These are phyloP conservation scores for Kokia cookei DNA, from an alignment of 441 rosid genomes.

Conservation along the genomic window DNA sequence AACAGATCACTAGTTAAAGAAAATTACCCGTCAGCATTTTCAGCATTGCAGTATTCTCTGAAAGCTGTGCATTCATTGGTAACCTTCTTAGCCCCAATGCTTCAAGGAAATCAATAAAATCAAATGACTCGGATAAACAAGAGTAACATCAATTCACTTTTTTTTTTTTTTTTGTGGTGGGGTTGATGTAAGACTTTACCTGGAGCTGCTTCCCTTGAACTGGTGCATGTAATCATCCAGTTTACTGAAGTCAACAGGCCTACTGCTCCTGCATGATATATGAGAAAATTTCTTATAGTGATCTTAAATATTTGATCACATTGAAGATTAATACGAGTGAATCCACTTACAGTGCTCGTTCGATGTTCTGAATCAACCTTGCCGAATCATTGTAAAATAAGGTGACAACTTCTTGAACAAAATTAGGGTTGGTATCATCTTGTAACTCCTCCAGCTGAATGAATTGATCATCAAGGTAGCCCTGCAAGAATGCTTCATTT, in stretches of 20 bases:
- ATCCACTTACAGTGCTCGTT: conserved; percentile 44
- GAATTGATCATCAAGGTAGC: conserved; percentile 59
- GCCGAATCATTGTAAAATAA: conserved; percentile 50
- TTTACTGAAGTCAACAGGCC: conserved; percentile 40
- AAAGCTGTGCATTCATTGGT: conserved; percentile 40
- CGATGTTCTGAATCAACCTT: conserved; percentile 42
- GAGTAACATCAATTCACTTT: neutral
- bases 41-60: conserved; percentile 33
- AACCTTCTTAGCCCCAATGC: conserved; percentile 62
- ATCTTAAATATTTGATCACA: neutral
- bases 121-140: neutral
- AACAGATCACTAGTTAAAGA: no score
- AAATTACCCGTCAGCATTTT: conserved; percentile 50
- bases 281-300: neutral
- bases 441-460: conserved; percentile 56
- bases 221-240: conserved; percentile 56
- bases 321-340: neutral
- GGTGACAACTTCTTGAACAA: conserved; percentile 55
- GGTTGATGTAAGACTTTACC: conserved; percentile 16
- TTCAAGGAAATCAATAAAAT: conserved; percentile 4
- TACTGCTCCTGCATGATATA: conserved; percentile 23
- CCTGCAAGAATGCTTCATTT: conserved; percentile 22
- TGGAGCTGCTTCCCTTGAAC: conserved; percentile 64
- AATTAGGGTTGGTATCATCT: conserved; percentile 58
- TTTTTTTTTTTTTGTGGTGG: neutral